phyloP scores from a whole-genome alignment of 805 yeast species.

The Pichia gijzeniarum region DNA sequence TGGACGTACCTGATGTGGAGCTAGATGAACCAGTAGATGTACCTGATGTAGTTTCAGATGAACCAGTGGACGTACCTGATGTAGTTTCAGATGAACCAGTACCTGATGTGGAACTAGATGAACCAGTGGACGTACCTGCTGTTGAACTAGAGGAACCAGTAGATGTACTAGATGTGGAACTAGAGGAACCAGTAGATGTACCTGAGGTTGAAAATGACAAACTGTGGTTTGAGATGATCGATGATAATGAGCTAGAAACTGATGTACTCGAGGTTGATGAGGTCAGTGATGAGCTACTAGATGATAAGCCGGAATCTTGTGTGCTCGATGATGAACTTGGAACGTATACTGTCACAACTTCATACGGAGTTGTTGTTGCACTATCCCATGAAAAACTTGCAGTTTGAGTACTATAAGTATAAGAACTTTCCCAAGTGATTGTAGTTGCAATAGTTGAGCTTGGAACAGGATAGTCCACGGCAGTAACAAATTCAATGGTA shows the following conservation, averaged over 20 bases:
- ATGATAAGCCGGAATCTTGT: no score
- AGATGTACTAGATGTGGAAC: no score
- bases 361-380: conserved; percentile 2
- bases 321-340: background rate
- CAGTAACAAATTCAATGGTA: background rate
- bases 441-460: background rate
- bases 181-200: background rate
- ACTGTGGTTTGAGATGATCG: background rate
- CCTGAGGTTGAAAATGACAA: background rate
- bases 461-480: conserved; percentile 1
- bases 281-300: background rate
- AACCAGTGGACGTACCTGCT: no score
- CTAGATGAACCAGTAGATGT: background rate
- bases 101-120: background rate
- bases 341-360: background rate
- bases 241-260: background rate
- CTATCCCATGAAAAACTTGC: background rate
- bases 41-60: no score
- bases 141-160: no score
- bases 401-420: background rate
- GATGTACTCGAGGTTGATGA: background rate
- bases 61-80: background rate
- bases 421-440: background rate
- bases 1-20: no score
- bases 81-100: background rate